phyloP scores from a whole-genome alignment of 441 rosid genomes.

The Kokia cookei region DNA sequence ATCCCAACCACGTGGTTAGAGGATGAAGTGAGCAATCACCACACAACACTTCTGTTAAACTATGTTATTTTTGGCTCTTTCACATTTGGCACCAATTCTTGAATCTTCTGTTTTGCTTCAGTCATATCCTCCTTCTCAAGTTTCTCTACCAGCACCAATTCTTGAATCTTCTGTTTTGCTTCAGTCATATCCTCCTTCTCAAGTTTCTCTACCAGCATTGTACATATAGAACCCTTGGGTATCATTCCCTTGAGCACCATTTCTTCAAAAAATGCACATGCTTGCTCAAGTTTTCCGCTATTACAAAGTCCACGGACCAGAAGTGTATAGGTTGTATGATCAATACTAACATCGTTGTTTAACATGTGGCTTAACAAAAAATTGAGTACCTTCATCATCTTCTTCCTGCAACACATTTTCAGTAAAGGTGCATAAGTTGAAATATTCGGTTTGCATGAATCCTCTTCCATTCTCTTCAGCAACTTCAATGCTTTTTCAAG shows the following conservation, averaged over 20 bases:
- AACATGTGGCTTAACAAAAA: slow-evolving; percentile 59
- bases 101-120: slow-evolving; percentile 40
- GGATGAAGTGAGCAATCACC: too few species aligned
- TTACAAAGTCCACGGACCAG: slow-evolving; percentile 48
- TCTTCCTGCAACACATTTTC: slow-evolving; percentile 70
- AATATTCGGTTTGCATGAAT: slow-evolving; percentile 49
- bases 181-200: slow-evolving; percentile 40
- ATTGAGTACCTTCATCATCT: slow-evolving; percentile 58
- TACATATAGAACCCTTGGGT: slow-evolving; percentile 41
- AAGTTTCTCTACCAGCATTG: slow-evolving; percentile 46
- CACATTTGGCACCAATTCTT: slow-evolving; percentile 27
- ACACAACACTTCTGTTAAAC: neutral
- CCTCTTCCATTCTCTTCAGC: slow-evolving; percentile 60
- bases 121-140: slow-evolving; percentile 46
- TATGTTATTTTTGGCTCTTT: neutral
- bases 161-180: slow-evolving; percentile 41
- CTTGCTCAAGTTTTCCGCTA: slow-evolving; percentile 53
- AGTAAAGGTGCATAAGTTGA: slow-evolving; percentile 57
- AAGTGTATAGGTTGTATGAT: slow-evolving; percentile 46
- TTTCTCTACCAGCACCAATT: slow-evolving; percentile 29
- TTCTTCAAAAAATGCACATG: slow-evolving; percentile 66
- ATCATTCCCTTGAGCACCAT: slow-evolving; percentile 52
- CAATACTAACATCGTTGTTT: slow-evolving; percentile 54
- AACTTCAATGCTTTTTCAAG: slow-evolving; percentile 53
- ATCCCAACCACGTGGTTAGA: too few species aligned